Evolutionary conservation across 495 filamentous ascomycete species (phyloP), one percentile per base, ranked within the genome.

Genomic region (Tuber microsphaerosporum): DNA sequence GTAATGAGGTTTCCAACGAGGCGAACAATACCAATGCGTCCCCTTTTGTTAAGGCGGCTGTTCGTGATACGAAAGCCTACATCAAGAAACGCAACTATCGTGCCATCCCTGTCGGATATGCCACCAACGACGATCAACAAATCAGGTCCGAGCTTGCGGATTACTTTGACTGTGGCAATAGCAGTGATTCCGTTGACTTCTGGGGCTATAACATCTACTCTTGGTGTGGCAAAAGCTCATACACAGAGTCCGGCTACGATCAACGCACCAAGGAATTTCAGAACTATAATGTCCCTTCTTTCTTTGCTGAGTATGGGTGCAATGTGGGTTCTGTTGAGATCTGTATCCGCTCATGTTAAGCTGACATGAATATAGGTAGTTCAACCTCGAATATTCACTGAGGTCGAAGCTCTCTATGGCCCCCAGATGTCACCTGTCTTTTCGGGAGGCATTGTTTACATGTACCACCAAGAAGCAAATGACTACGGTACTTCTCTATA

Each of bases 141-240:
- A 97, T 97, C 80, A 92, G 95, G 75, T 85, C 83, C 51, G 83
- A 91, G 80, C 88, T 99, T 80, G 93, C 92, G 44, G 85, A 93
- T 83, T 99, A 95, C 86, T 95, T 99, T 87, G 92, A 97, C 88
- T 99, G 95, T 81, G 92, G 91, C 72, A 83, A 88, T 45, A 74
- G 85, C 43, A 85, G 85, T 0, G 86, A 88, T 19, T 85, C 89
- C 61, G 94, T 97, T 76, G 94, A 98, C 84, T 97, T 93, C 87
- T 97, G 93, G 93, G 95, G 95, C 72, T 97, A 97, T 88, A 99
- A 98, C 85, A 94, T 97, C 86, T 98, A 98, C 86, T 94, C 92
- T 51, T 99, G 95, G 95, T 99, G 95, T 82, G 95, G 95, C 71
- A 82, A 92, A 71, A 94, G 91, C 75, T 88, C 87, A 74, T 94